phyloP scores from a whole-genome alignment of 306 rosid species.

The Fragaria iinumae region DNA sequence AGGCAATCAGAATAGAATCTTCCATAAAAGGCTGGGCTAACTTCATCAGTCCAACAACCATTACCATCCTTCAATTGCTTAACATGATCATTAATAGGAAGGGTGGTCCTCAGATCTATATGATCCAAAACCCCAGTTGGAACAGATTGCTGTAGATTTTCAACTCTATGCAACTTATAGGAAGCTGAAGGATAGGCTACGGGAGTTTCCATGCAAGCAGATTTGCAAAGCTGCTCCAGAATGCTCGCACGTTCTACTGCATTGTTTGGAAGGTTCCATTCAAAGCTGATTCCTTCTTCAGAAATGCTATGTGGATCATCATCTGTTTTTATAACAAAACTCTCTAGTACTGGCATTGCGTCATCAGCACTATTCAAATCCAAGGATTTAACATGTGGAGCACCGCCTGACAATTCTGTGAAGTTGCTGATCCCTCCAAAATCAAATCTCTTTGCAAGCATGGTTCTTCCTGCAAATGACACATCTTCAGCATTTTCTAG shows the following conservation, averaged over 20 bases:
- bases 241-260: slow-evolving; percentile 47
- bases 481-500: slow-evolving; percentile 32
- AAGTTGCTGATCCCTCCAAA: slow-evolving; percentile 31
- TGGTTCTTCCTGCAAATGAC: slow-evolving; percentile 30
- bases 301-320: slow-evolving; percentile 40
- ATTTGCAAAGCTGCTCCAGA: slow-evolving; percentile 53
- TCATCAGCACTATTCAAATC: slow-evolving; percentile 42
- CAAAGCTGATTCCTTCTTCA: slow-evolving; percentile 45
- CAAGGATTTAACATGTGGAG: slow-evolving; percentile 37
- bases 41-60: slow-evolving; percentile 23
- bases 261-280: slow-evolving; percentile 37
- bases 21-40: slow-evolving; percentile 27
- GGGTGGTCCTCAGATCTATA: slow-evolving; percentile 36
- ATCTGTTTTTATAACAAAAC: slow-evolving; percentile 63
- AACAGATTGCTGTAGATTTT: slow-evolving; percentile 44
- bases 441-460: slow-evolving; percentile 35
- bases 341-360: slow-evolving; percentile 65
- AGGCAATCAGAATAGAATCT: slow-evolving; percentile 57
- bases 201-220: slow-evolving; percentile 60
- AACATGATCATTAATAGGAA: slow-evolving; percentile 34
- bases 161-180: slow-evolving; percentile 33
- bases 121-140: slow-evolving; percentile 74
- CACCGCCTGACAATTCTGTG: slow-evolving; percentile 36
- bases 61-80: slow-evolving; percentile 18
- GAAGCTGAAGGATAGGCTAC: slow-evolving; percentile 47